Conservation (phyloP, 257 asterid species). For the Lycium barbarum region DNA sequence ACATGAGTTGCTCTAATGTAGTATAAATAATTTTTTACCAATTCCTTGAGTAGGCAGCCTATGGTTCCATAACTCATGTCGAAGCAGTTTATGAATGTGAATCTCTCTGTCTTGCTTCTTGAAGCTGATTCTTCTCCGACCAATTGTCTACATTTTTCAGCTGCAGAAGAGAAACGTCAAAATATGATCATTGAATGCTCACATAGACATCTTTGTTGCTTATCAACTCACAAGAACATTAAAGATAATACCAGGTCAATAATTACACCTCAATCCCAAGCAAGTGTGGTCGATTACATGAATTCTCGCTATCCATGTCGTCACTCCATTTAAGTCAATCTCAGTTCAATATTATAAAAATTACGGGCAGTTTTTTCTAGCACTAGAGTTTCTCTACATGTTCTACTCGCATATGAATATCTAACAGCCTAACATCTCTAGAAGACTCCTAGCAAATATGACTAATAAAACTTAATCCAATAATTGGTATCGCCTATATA, state of each 20-base stretch:
- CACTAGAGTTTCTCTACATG: background rate
- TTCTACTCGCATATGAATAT: background rate
- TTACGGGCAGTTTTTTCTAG: background rate
- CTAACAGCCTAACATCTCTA: background rate
- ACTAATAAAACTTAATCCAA: background rate
- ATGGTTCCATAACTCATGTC: conserved; percentile 61
- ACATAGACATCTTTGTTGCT: background rate
- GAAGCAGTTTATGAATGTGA: conserved; percentile 55
- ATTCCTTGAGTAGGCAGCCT: conserved; percentile 55
- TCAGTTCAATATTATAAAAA: background rate
- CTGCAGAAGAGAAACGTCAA: conserved; percentile 36
- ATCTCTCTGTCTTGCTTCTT: conserved; percentile 50
- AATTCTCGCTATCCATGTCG: background rate
- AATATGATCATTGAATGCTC: background rate
- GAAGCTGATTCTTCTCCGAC: conserved; percentile 45
- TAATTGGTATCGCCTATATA: background rate
- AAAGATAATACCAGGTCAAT: background rate
- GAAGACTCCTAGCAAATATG: background rate
- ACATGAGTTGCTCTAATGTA: conserved; percentile 56
- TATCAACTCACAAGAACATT: background rate
- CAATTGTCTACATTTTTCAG: conserved; percentile 61
- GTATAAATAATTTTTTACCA: conserved; percentile 50
- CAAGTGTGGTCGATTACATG: background rate
- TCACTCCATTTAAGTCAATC: background rate
- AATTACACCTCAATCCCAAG: background rate